Evolutionary conservation across 129 eudicot genomes (phyloP).

Genomic region (Silybum marianum): DNA sequence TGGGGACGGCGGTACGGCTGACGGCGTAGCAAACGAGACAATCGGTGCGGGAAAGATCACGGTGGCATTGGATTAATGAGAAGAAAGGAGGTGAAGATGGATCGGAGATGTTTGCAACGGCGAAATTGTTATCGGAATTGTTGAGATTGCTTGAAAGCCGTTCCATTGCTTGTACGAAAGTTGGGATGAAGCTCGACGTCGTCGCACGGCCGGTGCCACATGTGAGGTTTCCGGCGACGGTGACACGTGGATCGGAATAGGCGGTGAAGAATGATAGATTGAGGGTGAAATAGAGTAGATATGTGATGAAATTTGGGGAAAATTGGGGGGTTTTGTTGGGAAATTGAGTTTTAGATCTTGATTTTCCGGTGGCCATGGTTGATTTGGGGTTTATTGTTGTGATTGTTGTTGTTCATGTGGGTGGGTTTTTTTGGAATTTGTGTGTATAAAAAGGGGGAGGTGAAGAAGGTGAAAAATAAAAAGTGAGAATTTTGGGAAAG

Average conservation of each 20-base stretch:
- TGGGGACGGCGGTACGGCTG: conserved; percentile 71
- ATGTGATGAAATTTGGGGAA: neutral
- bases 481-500: neutral
- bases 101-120: conserved; percentile 22
- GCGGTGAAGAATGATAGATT: conserved; percentile 10
- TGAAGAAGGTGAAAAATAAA: conserved; percentile 7
- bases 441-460: conserved; percentile 16
- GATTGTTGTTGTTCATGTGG: conserved; percentile 12
- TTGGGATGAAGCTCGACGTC: conserved; percentile 43
- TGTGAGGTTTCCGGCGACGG: conserved; percentile 40
- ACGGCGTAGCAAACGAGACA: conserved; percentile 85
- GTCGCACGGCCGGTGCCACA: conserved; percentile 53
- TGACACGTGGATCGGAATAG: conserved; percentile 54
- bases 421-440: neutral
- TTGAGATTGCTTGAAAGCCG: conserved; percentile 38
- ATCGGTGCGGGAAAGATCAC: conserved; percentile 56
- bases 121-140: conserved; percentile 38
- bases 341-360: neutral
- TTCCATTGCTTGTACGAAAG: conserved; percentile 61
- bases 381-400: neutral
- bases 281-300: conserved; percentile 12
- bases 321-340: neutral
- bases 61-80: conserved; percentile 57
- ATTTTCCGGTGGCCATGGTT: conserved; percentile 10
- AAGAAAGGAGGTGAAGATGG: conserved; percentile 33